Evolutionary conservation across 768 basidiomycete species (phyloP).

Genomic region (Panellus pusillus): DNA sequence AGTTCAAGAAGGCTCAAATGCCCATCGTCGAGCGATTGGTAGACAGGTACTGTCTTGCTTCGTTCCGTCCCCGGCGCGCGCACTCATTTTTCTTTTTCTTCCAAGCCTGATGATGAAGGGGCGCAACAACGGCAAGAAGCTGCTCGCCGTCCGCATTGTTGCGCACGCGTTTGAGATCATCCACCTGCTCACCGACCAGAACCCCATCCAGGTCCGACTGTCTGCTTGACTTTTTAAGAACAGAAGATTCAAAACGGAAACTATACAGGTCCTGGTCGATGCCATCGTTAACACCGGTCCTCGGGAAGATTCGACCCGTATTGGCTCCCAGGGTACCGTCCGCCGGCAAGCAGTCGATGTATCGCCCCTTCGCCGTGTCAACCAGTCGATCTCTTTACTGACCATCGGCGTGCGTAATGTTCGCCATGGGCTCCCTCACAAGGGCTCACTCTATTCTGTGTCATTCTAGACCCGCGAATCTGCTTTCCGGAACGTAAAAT

Average conservation of each 20-base stretch:
- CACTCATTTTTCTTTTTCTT: neutral
- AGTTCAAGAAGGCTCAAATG: conserved; percentile 99
- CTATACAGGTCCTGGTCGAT: conserved; percentile 82
- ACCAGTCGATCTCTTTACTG: conserved; percentile 93
- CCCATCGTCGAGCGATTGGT: conserved; percentile 99
- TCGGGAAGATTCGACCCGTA: conserved; percentile 99
- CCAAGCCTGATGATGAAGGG: conserved; percentile 99
- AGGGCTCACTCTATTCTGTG: conserved; percentile 3
- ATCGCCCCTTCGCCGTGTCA: conserved; percentile 95
- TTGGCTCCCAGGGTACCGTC: conserved; percentile 99
- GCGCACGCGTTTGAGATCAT: conserved; percentile 99
- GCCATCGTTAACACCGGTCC: conserved; percentile 99
- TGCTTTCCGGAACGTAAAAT: conserved; percentile 99
- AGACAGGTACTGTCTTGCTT: conserved; percentile 48
- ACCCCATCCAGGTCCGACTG: conserved; percentile 89
- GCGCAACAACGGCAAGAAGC: conserved; percentile 99
- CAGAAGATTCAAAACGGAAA: neutral
- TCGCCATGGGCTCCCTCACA: neutral
- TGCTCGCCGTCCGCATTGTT: conserved; percentile 98
- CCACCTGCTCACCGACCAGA: conserved; percentile 99
- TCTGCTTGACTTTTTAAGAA: neutral
- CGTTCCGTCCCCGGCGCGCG: neutral
- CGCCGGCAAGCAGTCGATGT: conserved; percentile 99
- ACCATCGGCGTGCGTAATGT: conserved; percentile 85
- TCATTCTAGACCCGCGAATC: conserved; percentile 88